phyloP scores from a whole-genome alignment of 2,329 filamentous ascomycete species.

The Neofusicoccum laricinum region DNA sequence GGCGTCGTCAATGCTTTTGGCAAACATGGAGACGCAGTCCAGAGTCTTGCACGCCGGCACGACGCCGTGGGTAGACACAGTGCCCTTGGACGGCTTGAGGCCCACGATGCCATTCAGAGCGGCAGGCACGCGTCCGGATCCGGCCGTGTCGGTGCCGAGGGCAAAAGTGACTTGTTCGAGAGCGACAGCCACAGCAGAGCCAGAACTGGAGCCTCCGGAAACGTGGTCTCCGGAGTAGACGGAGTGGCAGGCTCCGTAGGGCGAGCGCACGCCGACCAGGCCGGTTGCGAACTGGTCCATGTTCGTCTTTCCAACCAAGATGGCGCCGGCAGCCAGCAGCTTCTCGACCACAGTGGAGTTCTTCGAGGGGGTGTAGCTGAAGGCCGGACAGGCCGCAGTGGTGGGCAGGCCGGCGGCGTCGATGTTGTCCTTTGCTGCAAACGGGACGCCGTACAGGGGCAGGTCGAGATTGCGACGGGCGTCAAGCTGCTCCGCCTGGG shows the following conservation, averaged over 20 bases:
- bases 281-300: slow-evolving; percentile 60
- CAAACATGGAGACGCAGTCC: slow-evolving; percentile 53
- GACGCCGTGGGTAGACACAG: slow-evolving; percentile 45
- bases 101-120: slow-evolving; percentile 50
- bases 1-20: slow-evolving; percentile 45
- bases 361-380: slow-evolving; percentile 36
- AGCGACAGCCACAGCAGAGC: slow-evolving; percentile 50
- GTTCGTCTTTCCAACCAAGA: slow-evolving; percentile 57
- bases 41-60: slow-evolving; percentile 52
- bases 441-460: slow-evolving; percentile 52
- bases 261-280: slow-evolving; percentile 53
- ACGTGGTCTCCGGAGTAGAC: slow-evolving; percentile 50
- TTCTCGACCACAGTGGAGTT: slow-evolving; percentile 49
- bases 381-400: slow-evolving; percentile 46
- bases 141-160: slow-evolving; percentile 53
- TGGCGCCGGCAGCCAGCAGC: slow-evolving; percentile 48
- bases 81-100: slow-evolving; percentile 47
- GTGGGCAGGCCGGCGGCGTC: slow-evolving; percentile 47
- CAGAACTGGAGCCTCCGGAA: slow-evolving; percentile 53
- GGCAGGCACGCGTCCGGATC: slow-evolving; percentile 44
- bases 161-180: slow-evolving; percentile 50
- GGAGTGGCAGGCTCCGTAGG: slow-evolving; percentile 55
- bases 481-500: neutral
- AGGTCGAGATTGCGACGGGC: slow-evolving; percentile 19
- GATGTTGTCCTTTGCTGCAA: slow-evolving; percentile 53